Evolutionary conservation across 148 eudicot species (phyloP).

Genomic region (Fagopyrum homotropicum): DNA sequence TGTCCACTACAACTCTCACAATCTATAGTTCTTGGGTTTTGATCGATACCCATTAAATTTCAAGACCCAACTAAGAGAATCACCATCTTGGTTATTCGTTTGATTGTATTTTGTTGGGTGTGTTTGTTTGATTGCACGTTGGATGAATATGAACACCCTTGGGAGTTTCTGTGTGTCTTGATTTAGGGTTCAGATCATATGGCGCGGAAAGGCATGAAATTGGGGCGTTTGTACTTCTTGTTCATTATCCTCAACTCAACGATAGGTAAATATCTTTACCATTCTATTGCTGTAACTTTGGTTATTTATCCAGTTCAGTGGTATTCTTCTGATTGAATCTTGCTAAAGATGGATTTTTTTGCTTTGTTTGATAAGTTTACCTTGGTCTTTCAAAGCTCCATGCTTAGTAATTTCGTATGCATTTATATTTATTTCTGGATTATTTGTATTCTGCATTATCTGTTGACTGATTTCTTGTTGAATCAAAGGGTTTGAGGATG

Average conservation of each 20-base stretch:
- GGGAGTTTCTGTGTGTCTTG: not conserved
- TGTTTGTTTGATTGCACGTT: not conserved
- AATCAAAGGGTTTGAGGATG: not conserved
- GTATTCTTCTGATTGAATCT: not conserved
- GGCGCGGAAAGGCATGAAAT: not conserved
- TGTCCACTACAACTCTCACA: not conserved
- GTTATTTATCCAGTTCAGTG: not conserved
- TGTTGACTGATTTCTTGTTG: not conserved
- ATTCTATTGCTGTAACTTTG: not conserved
- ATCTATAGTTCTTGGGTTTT: not conserved
- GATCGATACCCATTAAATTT: not conserved
- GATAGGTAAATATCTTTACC: not conserved
- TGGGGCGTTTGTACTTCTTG: slow-evolving; percentile 12
- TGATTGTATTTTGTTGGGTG: not conserved
- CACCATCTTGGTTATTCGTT: slow-evolving; percentile 7
- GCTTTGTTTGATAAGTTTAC: not conserved
- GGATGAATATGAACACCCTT: not conserved
- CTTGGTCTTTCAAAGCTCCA: not conserved
- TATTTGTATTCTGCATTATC: not conserved
- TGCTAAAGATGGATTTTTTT: not conserved
- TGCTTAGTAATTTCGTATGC: not conserved
- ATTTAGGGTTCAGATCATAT: slow-evolving; percentile 9
- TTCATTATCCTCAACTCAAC: slow-evolving; percentile 13
- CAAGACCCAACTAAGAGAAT: not conserved
- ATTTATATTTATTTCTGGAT: not conserved